Evolutionary conservation across 2,329 filamentous ascomycete genomes (phyloP), one percentile per base, ranked within the genome.

Genomic region (Aspergillus bombycis): DNA sequence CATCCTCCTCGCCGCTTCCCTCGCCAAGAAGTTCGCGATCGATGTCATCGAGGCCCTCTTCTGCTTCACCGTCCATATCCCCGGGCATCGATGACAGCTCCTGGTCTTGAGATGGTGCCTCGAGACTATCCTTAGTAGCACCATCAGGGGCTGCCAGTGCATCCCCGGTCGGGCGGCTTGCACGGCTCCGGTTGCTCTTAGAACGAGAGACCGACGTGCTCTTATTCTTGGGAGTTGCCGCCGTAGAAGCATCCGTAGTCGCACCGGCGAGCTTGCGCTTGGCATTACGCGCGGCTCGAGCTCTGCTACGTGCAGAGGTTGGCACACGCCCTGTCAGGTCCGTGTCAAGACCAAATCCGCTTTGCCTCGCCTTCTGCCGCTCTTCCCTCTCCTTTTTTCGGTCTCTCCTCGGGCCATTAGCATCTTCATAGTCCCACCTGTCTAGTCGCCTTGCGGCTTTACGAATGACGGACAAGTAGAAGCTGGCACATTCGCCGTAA

Each of bases 401-500:
- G 63, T 79, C 76, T 62, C 72, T 75, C 63, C 73, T 77, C 14
- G 76, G 75, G 0, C 75, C 75, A 30, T 79, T 76, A 56, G 78
- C 77, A 50, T 75, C 72, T 36, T 81, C 79, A 65, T 78, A 80
- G 67, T 80, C 79, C 81, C 81, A 83, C 28, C 79, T 74, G 63
- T 81, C 77, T 34, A 83, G 71, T 48, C 81, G 72, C 53, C 80
- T 72, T n/a, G 74, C 65, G 21, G 78, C 79, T 66, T 81, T 80
- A 52, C 77, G 76, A 46, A 82, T 68, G 21, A 81, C 75, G 11
- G 78, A 81, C 26, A 80, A 69, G 71, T 77, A 82, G 60, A 76
- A 77, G 55, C 75, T 79, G n/a, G 79, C 80, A 58, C 80, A 78
- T 65, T 83, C 82, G 56, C 82, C 82, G 65, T 74, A 82, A 64